Conservation (phyloP, 2,329 filamentous ascomycete species). For the Colletotrichum caudatum region DNA sequence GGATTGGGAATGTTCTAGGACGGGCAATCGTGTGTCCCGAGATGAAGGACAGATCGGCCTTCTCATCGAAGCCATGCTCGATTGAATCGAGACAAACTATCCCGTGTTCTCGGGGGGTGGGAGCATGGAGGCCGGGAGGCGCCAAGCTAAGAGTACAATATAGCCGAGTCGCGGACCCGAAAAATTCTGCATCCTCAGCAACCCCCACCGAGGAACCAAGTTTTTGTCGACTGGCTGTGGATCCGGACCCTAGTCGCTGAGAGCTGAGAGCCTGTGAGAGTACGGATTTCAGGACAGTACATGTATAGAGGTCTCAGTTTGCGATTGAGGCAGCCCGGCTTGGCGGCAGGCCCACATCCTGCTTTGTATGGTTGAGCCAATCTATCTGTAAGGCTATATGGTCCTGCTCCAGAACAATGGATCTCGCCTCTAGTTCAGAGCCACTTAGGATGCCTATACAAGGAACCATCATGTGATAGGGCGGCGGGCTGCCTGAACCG, state of each 20-base stretch:
- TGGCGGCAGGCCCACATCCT: not conserved
- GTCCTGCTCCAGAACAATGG: slow-evolving; percentile 8
- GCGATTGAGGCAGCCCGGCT: slow-evolving; percentile 28
- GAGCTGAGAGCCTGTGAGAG: not conserved
- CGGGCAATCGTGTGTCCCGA: not conserved
- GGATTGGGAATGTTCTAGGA: not conserved
- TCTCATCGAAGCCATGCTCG: slow-evolving; percentile 3
- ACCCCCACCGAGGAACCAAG: slow-evolving; percentile 34
- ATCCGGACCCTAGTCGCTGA: slow-evolving; percentile 9
- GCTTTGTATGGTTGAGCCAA: slow-evolving; percentile 16
- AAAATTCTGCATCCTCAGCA: slow-evolving; percentile 38
- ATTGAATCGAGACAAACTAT: not conserved
- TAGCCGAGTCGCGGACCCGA: slow-evolving; percentile 27
- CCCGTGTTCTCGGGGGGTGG: not conserved
- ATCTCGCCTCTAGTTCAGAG: not conserved
- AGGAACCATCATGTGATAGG: slow-evolving; percentile 35
- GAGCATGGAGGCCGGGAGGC: not conserved
- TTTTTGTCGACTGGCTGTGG: slow-evolving; percentile 26
- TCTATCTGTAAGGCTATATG: slow-evolving; percentile 8
- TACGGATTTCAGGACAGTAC: not conserved
- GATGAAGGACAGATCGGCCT: not conserved
- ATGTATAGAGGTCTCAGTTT: not conserved
- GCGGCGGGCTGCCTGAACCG: slow-evolving; percentile 29
- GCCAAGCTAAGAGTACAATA: slow-evolving; percentile 29
- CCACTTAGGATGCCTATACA: slow-evolving; percentile 18